These are phyloP conservation scores for Rhodotorula sp. DNA, from an alignment of 1,284 basidiomycete genomes.

Conservation along the genomic window DNA sequence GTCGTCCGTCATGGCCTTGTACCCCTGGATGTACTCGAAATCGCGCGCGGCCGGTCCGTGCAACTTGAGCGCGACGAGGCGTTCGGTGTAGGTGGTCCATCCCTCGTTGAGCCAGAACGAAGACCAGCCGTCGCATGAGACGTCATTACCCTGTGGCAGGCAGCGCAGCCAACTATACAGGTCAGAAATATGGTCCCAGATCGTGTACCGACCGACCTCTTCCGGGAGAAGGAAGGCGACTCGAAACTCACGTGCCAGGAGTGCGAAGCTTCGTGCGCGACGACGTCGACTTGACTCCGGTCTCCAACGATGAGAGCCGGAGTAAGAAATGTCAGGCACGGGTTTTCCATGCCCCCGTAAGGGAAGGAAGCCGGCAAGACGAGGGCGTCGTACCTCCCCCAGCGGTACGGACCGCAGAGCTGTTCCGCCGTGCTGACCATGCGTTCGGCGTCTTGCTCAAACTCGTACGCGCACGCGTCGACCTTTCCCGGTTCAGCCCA, in stretches of 20 bases:
- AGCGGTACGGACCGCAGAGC: constrained; percentile 70
- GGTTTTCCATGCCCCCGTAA: constrained; percentile 71
- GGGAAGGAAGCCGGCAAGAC: constrained; percentile 95
- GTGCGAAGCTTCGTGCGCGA: constrained; percentile 58
- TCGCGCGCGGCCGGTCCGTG: constrained; percentile 77
- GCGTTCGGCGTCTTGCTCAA: constrained; percentile 74
- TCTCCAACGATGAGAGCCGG: constrained; percentile 64
- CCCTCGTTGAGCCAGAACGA: constrained; percentile 89
- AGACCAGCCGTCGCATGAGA: constrained; percentile 45
- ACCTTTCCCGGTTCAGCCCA: constrained; percentile 87
- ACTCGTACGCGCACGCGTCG: constrained; percentile 81
- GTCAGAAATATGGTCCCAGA: too few relatives aligned
- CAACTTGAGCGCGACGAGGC: constrained; percentile 71
- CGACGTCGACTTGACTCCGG: constrained; percentile 78
- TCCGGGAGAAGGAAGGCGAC: too few relatives aligned
- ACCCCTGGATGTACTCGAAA: constrained; percentile 75
- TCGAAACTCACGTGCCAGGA: constrained; percentile 11
- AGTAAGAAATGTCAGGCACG: constrained; percentile 85
- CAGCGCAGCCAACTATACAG: too few relatives aligned
- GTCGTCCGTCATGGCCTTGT: constrained; percentile 70
- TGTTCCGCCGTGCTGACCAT: constrained; percentile 75
- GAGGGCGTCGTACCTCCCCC: constrained; percentile 86
- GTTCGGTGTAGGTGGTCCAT: constrained; percentile 90
- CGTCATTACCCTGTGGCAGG: constrained; percentile 52
- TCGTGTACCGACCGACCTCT: too few relatives aligned